Evolutionary conservation across 2,329 filamentous ascomycete species (phyloP), one percentile per base, ranked within the genome.

Genomic region (Claviceps sp.): DNA sequence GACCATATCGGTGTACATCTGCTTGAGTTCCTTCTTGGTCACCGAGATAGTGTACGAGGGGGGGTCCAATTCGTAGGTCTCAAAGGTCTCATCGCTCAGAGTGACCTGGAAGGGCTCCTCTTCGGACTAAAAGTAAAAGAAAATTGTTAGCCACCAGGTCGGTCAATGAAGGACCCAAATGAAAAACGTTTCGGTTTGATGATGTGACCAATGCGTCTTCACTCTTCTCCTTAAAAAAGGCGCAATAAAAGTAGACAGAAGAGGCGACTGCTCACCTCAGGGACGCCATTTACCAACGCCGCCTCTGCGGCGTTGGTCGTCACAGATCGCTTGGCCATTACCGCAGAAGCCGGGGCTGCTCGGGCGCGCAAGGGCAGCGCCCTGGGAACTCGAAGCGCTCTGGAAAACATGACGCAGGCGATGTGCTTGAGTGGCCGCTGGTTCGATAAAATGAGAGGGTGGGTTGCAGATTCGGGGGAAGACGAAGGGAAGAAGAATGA

Each of bases 1-100:
- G 52, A 97, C 91, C 93, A 98, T 97, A 71, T 97, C 89, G 71
- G 85, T 85, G 81, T 98, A 98, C 84, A 97, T 97, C 78, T 94
- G 79, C 83, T 95, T 97, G 70, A 98, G 77, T 76, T 97, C 87
- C 74, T 87, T 89, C 84, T 98, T 98, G 66, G 91, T 97, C 58
- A 89, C 87, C 64, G 94, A 78, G 62, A 98, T 75, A 57, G 87
- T 90, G 79, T 96, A 96, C 54, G 89, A 77, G 59, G 93, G 93
- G 62, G 91, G 90, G 74, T 98, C 93, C 68, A 98, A 82, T 78
- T 96, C 89, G 76, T 97, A 98, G 54, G 93, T 96, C 81, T 98
- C 93, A 76, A 97, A 98, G 76, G 88, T 91, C 85, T 97, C 91
- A 70, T 96, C 89, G 70, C 89, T 95, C 70, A 98, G 85, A 66